Evolutionary conservation across 495 filamentous ascomycete genomes (phyloP), one percentile per base, ranked within the genome.

Genomic region (Stereocaulon alpinum): DNA sequence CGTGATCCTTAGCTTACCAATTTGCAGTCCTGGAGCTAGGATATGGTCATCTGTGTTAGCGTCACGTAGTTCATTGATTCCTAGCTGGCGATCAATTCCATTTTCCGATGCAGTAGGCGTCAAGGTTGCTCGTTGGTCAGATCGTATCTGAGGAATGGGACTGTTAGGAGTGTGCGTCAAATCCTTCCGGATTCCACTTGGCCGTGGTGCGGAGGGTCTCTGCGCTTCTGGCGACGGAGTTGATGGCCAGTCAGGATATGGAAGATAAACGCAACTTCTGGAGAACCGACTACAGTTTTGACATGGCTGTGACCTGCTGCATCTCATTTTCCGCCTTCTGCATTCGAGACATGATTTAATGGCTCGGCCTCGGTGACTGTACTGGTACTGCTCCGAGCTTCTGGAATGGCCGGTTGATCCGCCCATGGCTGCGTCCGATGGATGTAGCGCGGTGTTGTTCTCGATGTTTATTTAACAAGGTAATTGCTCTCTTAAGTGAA

Each of bases 1-100:
- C 1, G 80, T 86, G 45, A 88, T 83, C 55, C 83, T 77, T 73
- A 85, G 79, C 63, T 76, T 82, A 14, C 85, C 84, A 56, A 87
- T 73, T 61, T 78, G 77, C 45, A 88, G 75, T 6, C 83, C 83
- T 22, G 85, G 68, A 64, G 86, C 85, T 59, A 84, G 74, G 12
- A 86, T 67, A 47, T 85, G 81, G 61, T 86, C 80, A 59, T 82
- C 42, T 37, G 50, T 40, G 14, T 42, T 71, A 7, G 59, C 71
- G 54, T 73, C 69, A 24, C 24, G 55, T 9, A 42, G 12, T 24
- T 12, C 37, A 29, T 59, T 32, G n/a, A 20, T 37, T 27, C 48
- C 37, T 29, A 34, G 30, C 15, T 40, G 15, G 22, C 22, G 15
- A 4, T 34, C 44, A 47, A 20, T 4, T 9, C 43, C 37, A 43